These are phyloP conservation scores for Epichloe hybrida DNA, from an alignment of 2,329 filamentous ascomycete species.

Conservation along the genomic window DNA sequence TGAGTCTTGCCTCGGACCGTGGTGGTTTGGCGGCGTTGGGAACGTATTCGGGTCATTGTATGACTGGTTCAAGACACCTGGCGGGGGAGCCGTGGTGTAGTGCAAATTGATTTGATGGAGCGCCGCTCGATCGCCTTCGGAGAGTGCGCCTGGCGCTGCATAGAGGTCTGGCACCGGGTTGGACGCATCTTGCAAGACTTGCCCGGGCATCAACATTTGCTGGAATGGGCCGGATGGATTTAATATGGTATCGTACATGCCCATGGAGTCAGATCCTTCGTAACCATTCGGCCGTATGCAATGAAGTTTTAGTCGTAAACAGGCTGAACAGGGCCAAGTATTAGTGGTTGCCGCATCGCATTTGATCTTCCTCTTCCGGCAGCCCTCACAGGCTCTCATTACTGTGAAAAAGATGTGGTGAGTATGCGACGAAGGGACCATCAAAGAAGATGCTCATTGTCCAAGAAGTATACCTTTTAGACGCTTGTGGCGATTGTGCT, in stretches of 20 bases:
- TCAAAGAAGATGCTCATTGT: not conserved
- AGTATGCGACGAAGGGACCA: not conserved
- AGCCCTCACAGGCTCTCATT: conserved; percentile 95
- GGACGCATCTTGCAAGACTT: conserved; percentile 23
- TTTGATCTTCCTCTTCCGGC: conserved; percentile 89
- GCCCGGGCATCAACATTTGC: conserved; percentile 38
- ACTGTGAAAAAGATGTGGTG: conserved; percentile 35
- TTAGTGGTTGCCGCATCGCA: conserved; percentile 96
- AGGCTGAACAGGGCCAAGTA: conserved; percentile 93
- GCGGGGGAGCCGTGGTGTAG: conserved; percentile 38
- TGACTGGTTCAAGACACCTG: conserved; percentile 36
- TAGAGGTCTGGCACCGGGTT: conserved; percentile 34
- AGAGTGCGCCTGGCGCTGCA: conserved; percentile 34
- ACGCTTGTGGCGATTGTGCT: conserved; percentile 95
- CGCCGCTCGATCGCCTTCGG: conserved; percentile 27
- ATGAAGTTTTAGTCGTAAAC: conserved; percentile 79
- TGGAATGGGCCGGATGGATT: conserved; percentile 25
- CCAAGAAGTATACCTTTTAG: conserved; percentile 58
- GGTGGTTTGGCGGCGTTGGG: conserved; percentile 34
- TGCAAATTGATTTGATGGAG: conserved; percentile 37
- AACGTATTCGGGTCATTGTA: conserved; percentile 38
- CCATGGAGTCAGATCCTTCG: conserved; percentile 30
- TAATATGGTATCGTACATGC: conserved; percentile 20
- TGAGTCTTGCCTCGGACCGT: conserved; percentile 18
- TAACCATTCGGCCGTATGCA: conserved; percentile 80